Evolutionary conservation across 352 stramenopile species (phyloP), one percentile per base, ranked within the genome.

Genomic region (Phytopythium vexans): DNA sequence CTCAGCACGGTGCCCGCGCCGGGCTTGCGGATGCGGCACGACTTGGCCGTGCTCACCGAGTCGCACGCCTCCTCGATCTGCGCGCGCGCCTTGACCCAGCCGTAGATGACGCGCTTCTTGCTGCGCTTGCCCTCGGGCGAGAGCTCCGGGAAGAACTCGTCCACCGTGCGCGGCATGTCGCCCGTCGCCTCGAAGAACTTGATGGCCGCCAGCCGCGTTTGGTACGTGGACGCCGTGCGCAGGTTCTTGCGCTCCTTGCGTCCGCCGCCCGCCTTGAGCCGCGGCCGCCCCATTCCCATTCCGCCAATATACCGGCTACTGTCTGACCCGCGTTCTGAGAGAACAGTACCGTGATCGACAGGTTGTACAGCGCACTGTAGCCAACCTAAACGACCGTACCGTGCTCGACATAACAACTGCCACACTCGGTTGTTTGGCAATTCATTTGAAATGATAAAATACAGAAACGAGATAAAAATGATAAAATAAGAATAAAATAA

Each of bases 81-180:
- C 1, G 53, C 62, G 33, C 53, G 54, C 40, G 57, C 55, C 31
- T 69, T 69, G 16, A 72, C 38, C 62, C 66, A 74, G 43, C 47
- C 39, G 62, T 74, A 74, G 12, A 74, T 54, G 37, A 69, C 62
- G 21, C 66, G 66, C 49, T 74, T 74, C 52, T 74, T 74, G 46
- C 57, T 74, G 43, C 58, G 58, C 37, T 71, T 69, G 31, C 52
- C 58, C 35, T 71, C 37, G 27, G 41, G 42, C 8, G 54, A 62
- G 10, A 74, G 48, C 34, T 32, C n/a, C 16, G 62, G 58, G 34
- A 70, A 74, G 36, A 74, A 70, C 7, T 46, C 37, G 5, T 70
- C 65, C 16, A 74, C 65, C 8, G 61, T 70, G 14, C 44, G 41
- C 41, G 62, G 11, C 54, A 74, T 74, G 52, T 68, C 45, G 16